Evolutionary conservation across 495 filamentous ascomycete species (phyloP).

Genomic region (Paragyromitra xinjiangensis): DNA sequence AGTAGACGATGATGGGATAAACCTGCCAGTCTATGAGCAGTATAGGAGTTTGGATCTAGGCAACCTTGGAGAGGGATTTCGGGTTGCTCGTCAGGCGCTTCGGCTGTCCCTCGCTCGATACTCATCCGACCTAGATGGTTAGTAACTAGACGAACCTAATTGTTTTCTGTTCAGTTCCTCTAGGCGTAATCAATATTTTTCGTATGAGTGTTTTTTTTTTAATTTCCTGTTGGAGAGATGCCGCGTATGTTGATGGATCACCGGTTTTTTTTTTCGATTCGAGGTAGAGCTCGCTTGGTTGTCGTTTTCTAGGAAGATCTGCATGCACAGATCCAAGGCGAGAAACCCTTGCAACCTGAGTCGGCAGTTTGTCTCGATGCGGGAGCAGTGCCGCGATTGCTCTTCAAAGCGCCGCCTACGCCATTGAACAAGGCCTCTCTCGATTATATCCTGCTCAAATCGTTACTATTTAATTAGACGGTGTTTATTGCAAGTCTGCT

Average conservation of each 20-base stretch:
- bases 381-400: not conserved
- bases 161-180: not conserved
- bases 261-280: not conserved
- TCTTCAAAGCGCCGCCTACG: conserved; percentile 3
- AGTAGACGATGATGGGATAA: not conserved
- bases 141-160: not conserved
- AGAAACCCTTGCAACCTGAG: not conserved
- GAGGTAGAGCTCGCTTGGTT: conserved; percentile 5
- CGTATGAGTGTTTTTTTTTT: not conserved
- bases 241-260: conserved; percentile 4
- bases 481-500: not conserved
- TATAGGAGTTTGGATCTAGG: conserved; percentile 55
- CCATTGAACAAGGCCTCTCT: not conserved
- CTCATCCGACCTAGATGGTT: conserved; percentile 29
- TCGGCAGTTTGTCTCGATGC: not conserved
- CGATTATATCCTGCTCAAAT: not conserved
- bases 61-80: conserved; percentile 7
- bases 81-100: conserved; percentile 21
- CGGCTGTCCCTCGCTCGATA: conserved; percentile 31
- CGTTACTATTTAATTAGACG: no score
- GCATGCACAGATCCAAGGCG: conserved; percentile 1
- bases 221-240: not conserved
- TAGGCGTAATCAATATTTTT: not conserved
- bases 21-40: conserved; percentile 54
- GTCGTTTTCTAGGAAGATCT: conserved; percentile 13